Conservation (phyloP, 768 basidiomycete species). For the Mycena floridula region DNA sequence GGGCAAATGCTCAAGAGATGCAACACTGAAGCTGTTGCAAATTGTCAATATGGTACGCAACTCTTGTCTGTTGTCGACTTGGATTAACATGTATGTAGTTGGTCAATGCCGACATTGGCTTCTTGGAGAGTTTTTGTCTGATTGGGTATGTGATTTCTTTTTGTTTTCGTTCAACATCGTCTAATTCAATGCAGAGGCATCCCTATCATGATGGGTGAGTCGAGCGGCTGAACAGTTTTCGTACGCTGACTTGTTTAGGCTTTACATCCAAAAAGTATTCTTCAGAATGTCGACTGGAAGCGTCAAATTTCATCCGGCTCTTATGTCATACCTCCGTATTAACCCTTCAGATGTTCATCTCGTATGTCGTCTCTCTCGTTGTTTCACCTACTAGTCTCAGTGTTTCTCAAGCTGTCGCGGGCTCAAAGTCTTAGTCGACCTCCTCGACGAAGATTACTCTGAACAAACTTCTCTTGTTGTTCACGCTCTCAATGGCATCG, state of each 20-base stretch:
- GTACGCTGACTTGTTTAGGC: conserved; percentile 32
- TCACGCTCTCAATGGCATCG: conserved; percentile 91
- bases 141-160: conserved; percentile 52
- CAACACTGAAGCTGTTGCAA: conserved; percentile 77
- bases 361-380: conserved; percentile 50
- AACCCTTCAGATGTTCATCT: conserved; percentile 98
- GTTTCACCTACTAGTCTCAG: background rate
- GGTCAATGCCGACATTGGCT: conserved; percentile 69
- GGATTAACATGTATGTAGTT: conserved; percentile 42
- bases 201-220: conserved; percentile 87
- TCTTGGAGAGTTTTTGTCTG: conserved; percentile 92
- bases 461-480: conserved; percentile 89
- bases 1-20: conserved; percentile 78
- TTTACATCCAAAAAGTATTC: conserved; percentile 95
- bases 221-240: background rate
- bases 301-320: conserved; percentile 89
- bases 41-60: conserved; percentile 78
- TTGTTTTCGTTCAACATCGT: background rate
- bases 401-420: conserved; percentile 72
- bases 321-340: conserved; percentile 90
- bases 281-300: conserved; percentile 89
- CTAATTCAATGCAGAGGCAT: conserved; percentile 57
- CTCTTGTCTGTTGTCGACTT: background rate
- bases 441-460: conserved; percentile 93
- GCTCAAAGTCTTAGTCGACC: conserved; percentile 88